Conservation (phyloP, 805 yeast genomes). For the Diddensiella transvaalensis region DNA sequence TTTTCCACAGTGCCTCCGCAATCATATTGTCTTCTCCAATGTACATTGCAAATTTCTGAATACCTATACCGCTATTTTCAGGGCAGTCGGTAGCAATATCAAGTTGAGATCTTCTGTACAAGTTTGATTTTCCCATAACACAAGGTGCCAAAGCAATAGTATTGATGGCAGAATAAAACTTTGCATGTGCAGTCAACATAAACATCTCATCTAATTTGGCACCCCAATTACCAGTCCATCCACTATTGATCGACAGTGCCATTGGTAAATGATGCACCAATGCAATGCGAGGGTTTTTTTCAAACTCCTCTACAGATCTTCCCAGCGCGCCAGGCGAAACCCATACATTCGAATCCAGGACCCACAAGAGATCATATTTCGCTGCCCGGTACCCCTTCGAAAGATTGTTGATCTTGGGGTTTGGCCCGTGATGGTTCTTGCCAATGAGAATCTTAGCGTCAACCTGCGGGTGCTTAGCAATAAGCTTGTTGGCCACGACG, state of each 20-base stretch:
- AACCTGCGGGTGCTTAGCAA: constrained; percentile 50
- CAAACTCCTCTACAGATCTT: constrained; percentile 54
- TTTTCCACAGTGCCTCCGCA: constrained; percentile 77
- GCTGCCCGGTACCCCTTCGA: constrained; percentile 75
- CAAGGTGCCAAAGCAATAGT: constrained; percentile 77
- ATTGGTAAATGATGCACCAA: constrained; percentile 79
- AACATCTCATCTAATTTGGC: constrained; percentile 81
- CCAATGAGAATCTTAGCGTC: constrained; percentile 60
- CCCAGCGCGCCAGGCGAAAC: constrained; percentile 59
- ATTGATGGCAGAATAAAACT: constrained; percentile 77
- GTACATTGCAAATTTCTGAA: constrained; percentile 69
- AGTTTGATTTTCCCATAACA: constrained; percentile 84
- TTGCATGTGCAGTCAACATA: constrained; percentile 76
- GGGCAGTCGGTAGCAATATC: constrained; percentile 28
- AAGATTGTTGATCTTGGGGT: constrained; percentile 83
- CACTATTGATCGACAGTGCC: constrained; percentile 37
- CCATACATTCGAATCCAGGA: constrained; percentile 83
- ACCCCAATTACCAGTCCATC: constrained; percentile 43
- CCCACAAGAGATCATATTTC: constrained; percentile 73
- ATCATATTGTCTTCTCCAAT: constrained; percentile 95
- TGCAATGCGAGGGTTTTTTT: constrained; percentile 43
- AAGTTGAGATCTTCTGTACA: constrained; percentile 65
- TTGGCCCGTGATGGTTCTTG: constrained; percentile 60
- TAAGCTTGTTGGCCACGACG: constrained; percentile 48
- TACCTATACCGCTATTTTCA: constrained; percentile 38